Base-by-base conservation (phyloP, 139 green algal genomes). In the Coelastrella sp. region DNA sequence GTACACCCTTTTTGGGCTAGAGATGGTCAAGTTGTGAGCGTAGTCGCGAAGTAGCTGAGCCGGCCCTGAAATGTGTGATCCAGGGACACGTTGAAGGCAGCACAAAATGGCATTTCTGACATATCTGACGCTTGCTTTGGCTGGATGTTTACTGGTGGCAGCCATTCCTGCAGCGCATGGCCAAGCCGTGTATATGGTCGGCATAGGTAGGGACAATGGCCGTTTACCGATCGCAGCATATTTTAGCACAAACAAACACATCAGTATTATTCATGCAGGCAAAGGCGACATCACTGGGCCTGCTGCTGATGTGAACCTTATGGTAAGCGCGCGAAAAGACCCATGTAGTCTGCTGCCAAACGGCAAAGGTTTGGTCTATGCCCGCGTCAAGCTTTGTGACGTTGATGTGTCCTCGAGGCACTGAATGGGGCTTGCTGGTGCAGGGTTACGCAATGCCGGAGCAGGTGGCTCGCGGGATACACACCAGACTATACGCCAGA, bases 231-330 rank as follows among this genome's bases (percentile, higher is more conserved):
- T 47, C 32, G 32, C 32, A 47, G 32, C 32, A 47, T 47, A 47
- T 47, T 47, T 47, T 47, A 47, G 32, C 32, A 47, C 32, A 47
- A 47, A 47, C 32, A 0, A 47, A 47, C 32, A 47, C 32, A 2
- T 47, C 19, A 19, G 71, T 11, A 10, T 10, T 22, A 7, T 11
- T 77, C 19, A 32, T 77, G 16, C 71, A 89, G 95, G 95, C 73
- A 96, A 95, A 77, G 94, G 92, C 5, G 96, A 98, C 78, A 95
- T 98, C 86, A 97, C 96, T 2, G 96, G 96, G 0, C 96, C 96
- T 22, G 94, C 95, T 16, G 96, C 95, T 17, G 96, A 98, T 56
- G 95, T 98, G 3, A 97, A 97, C 85, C 86, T 98, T 6, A 98
- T 98, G 96, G 96, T 97, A 73, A 60, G 89, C 32, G 56, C 60